Conservation (phyloP, 192 early-diverging fungal genomes). For the Diversispora eburnea region DNA sequence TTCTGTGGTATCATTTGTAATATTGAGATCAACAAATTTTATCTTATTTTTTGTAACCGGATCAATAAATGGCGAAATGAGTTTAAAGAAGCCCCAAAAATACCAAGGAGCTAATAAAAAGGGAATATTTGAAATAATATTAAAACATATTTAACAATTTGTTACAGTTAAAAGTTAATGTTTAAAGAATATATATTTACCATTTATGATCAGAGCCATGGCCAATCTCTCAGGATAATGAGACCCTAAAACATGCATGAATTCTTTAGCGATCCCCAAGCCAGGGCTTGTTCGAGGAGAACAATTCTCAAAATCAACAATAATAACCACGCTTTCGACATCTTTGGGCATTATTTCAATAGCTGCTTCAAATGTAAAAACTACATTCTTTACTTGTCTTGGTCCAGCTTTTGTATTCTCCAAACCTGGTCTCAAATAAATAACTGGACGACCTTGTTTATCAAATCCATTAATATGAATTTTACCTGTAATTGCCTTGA, state of each 20-base stretch:
- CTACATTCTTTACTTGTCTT: constrained; percentile 74
- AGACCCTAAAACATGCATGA: constrained; percentile 73
- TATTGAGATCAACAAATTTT: constrained; percentile 71
- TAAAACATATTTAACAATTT: background rate
- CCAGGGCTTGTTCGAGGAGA: constrained; percentile 64
- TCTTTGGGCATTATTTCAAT: constrained; percentile 71
- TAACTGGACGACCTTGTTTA: constrained; percentile 64
- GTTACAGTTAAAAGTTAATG: background rate
- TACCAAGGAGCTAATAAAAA: constrained; percentile 69
- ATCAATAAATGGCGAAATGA: constrained; percentile 88
- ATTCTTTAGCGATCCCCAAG: constrained; percentile 70
- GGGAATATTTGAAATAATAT: background rate
- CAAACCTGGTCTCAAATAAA: constrained; percentile 72
- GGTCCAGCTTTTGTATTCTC: constrained; percentile 77
- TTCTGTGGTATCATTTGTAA: background rate
- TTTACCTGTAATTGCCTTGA: constrained; percentile 71
- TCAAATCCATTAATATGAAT: constrained; percentile 83
- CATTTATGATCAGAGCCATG: constrained; percentile 64
- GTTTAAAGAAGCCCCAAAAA: constrained; percentile 76
- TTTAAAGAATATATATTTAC: constrained; percentile 31
- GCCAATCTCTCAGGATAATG: constrained; percentile 91
- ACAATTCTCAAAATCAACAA: constrained; percentile 78
- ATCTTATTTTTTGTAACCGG: constrained; percentile 87
- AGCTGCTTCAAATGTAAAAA: constrained; percentile 77
- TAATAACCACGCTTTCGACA: constrained; percentile 72